A percentile compares a stretch with the other conserved stretches of the same genome.
phyloP scores from a whole-genome alignment of 768 basidiomycete species.

The Auricularia auricula-judae region DNA sequence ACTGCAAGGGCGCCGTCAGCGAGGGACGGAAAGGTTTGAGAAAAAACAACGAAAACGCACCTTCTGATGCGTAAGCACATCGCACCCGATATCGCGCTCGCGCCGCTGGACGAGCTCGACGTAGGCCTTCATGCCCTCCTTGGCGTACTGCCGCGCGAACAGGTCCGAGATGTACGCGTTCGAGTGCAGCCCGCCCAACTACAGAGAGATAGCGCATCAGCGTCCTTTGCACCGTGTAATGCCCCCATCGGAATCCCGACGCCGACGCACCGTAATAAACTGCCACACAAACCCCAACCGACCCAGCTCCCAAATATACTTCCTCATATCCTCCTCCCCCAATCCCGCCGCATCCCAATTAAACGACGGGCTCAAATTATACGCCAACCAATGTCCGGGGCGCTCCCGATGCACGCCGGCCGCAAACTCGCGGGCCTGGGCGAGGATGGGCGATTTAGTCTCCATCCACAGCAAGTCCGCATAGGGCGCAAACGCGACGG shows the following conservation, averaged over 20 bases:
- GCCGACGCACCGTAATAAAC: conserved; percentile 81
- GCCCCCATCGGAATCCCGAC: background rate
- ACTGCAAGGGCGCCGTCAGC: conserved; percentile 34
- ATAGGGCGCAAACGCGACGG: conserved; percentile 87
- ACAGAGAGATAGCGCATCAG: conserved; percentile 4
- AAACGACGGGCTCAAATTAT: conserved; percentile 90
- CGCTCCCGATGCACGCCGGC: conserved; percentile 70
- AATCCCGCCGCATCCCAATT: conserved; percentile 94
- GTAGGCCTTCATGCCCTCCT: conserved; percentile 98
- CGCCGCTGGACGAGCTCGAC: conserved; percentile 87
- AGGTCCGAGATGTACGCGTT: conserved; percentile 94
- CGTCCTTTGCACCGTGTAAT: background rate
- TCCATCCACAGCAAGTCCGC: conserved; percentile 94
- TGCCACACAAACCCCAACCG: conserved; percentile 98
- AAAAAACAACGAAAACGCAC: conserved; percentile 36
- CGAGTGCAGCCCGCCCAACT: conserved; percentile 95
- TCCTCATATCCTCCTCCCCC: conserved; percentile 71
- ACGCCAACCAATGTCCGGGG: conserved; percentile 92
- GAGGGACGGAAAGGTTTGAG: too few relatives aligned
- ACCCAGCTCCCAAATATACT: conserved; percentile 85
- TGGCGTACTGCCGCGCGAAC: conserved; percentile 80
- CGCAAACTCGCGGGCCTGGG: conserved; percentile 88
- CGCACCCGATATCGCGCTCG: conserved; percentile 88
- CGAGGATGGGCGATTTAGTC: conserved; percentile 87
- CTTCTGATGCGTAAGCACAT: conserved; percentile 96